Conservation (phyloP, 2,329 filamentous ascomycete species). For the Diaporthe destruens region DNA sequence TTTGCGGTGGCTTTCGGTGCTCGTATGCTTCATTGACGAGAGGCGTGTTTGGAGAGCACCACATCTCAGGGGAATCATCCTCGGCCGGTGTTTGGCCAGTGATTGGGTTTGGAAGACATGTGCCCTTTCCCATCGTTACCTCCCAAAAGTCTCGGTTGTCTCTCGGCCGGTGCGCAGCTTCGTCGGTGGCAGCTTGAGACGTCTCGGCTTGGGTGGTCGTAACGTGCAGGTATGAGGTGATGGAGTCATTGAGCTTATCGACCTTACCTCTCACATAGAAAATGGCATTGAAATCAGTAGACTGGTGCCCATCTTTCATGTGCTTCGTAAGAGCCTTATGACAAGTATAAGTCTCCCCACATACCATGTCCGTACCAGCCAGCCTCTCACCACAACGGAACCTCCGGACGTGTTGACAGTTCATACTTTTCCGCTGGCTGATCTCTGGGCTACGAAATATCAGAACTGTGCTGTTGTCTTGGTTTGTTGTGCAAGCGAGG, state of each 20-base stretch:
- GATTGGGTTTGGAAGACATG: background rate
- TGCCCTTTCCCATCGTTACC: background rate
- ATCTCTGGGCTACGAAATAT: background rate
- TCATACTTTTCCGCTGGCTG: background rate
- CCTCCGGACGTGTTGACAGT: background rate
- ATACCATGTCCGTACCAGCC: background rate
- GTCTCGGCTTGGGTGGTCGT: background rate
- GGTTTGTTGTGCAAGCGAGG: background rate
- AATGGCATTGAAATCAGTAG: background rate
- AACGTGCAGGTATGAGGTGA: background rate
- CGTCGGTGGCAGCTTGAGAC: background rate
- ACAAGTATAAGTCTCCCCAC: background rate
- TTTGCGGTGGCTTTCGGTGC: background rate
- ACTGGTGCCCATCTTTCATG: background rate
- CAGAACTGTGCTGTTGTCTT: background rate
- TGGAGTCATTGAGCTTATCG: background rate
- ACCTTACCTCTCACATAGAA: background rate
- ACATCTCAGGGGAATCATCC: too few species aligned
- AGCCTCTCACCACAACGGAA: background rate
- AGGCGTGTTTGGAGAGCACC: too few species aligned
- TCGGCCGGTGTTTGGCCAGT: too few species aligned
- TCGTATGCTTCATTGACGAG: background rate
- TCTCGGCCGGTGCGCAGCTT: background rate
- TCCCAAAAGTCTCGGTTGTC: background rate
- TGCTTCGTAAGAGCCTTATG: background rate